Percentiles rank a stretch among this genome's conserved stretches.
Evolutionary conservation across 805 yeast genomes (phyloP).

Genomic region (Candida suzukii): DNA sequence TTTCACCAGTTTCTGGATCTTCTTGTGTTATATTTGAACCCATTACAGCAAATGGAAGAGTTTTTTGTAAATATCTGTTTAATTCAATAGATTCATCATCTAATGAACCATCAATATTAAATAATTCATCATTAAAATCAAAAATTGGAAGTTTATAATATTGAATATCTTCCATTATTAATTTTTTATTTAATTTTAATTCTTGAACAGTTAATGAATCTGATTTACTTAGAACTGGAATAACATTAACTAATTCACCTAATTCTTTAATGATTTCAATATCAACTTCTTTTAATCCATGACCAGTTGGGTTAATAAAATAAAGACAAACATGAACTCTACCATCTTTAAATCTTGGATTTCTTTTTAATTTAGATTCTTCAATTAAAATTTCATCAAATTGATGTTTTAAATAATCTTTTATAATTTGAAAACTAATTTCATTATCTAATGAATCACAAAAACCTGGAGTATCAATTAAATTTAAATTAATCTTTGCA

Average conservation of each 20-base stretch:
- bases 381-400: conserved; percentile 78
- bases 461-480: conserved; percentile 81
- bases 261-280: conserved; percentile 61
- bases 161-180: conserved; percentile 72
- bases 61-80: conserved; percentile 33
- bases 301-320: conserved; percentile 63
- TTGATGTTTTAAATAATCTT: conserved; percentile 76
- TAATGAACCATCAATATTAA: conserved; percentile 19
- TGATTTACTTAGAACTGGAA: conserved; percentile 77
- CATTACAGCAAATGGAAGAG: conserved; percentile 59
- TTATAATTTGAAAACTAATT: conserved; percentile 57
- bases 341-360: conserved; percentile 79
- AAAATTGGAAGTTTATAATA: conserved; percentile 66
- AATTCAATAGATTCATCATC: conserved; percentile 24
- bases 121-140: conserved; percentile 62
- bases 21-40: conserved; percentile 41
- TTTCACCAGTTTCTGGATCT: conserved; percentile 29
- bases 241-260: conserved; percentile 68
- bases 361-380: conserved; percentile 75
- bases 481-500: conserved; percentile 66
- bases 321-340: conserved; percentile 75
- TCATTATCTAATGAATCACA: conserved; percentile 70
- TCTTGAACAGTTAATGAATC: conserved; percentile 72
- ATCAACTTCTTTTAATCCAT: conserved; percentile 67
- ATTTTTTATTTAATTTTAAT: conserved; percentile 60